Evolutionary conservation across 1,284 basidiomycete genomes (phyloP).

Genomic region (Chalciporus sp.): DNA sequence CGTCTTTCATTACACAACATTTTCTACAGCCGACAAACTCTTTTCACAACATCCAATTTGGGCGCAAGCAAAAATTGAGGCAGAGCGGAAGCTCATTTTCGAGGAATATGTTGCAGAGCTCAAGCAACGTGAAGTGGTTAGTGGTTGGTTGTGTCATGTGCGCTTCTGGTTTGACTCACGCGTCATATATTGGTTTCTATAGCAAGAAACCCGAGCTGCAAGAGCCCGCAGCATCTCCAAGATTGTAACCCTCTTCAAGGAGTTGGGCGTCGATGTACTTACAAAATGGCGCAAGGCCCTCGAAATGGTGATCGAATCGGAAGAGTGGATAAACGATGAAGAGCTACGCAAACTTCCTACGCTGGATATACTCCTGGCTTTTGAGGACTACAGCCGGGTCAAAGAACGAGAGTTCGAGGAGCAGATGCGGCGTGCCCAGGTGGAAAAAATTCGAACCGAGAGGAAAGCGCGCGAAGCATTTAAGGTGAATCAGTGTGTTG

Average conservation of each 20-base stretch:
- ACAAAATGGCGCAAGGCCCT: constrained; percentile 89
- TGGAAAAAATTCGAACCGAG: constrained; percentile 82
- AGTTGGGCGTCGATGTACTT: constrained; percentile 83
- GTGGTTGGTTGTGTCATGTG: constrained; percentile 30
- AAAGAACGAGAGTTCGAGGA: constrained; percentile 89
- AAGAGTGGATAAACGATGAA: constrained; percentile 74
- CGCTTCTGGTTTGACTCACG: constrained; percentile 9
- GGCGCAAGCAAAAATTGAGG: constrained; percentile 81
- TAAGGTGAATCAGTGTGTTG: constrained; percentile 51
- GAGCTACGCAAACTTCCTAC: constrained; percentile 83
- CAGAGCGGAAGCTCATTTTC: constrained; percentile 83
- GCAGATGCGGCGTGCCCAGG: constrained; percentile 72
- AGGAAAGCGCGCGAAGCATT: constrained; percentile 89
- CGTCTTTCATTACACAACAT: constrained; percentile 88
- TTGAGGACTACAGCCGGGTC: constrained; percentile 88
- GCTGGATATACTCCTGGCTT: constrained; percentile 87
- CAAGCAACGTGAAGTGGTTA: constrained; percentile 82
- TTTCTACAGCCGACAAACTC: constrained; percentile 80
- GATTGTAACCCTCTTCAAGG: constrained; percentile 78
- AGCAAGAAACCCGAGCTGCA: constrained; percentile 78
- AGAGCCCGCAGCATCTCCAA: constrained; percentile 77
- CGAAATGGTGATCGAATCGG: constrained; percentile 71
- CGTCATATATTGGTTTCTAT: constrained; percentile 12
- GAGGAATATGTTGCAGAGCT: constrained; percentile 88
- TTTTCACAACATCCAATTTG: constrained; percentile 86